A percentile compares a stretch with the other conserved stretches of the same genome.
These are phyloP conservation scores for Gynostemma pentaphyllum DNA, from an alignment of 306 rosid species.

Conservation along the genomic window DNA sequence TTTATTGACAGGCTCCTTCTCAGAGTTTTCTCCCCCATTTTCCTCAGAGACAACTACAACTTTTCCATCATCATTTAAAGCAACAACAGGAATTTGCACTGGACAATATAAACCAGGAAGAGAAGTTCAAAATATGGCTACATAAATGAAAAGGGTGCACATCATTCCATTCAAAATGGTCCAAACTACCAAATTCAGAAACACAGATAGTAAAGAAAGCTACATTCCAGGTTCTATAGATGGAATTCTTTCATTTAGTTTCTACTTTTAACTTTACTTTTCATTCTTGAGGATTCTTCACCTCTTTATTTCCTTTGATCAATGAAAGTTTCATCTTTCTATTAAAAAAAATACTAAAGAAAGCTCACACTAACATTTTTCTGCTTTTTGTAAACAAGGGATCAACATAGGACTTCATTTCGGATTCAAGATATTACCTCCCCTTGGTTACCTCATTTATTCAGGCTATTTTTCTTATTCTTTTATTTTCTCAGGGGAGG, in stretches of 20 bases:
- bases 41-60: slow-evolving; percentile 51
- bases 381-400: neutral
- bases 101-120: slow-evolving; percentile 10
- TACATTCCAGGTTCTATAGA: no score
- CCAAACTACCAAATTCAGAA: neutral
- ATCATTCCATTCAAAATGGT: neutral
- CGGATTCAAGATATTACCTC: neutral
- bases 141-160: neutral
- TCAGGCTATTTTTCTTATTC: no score
- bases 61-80: slow-evolving; percentile 70
- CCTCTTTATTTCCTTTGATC: no score
- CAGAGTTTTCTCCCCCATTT: slow-evolving; percentile 32
- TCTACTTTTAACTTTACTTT: no score
- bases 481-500: no score
- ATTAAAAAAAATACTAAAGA: neutral
- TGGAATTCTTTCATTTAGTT: no score
- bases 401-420: neutral
- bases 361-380: neutral
- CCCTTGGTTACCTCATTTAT: neutral
- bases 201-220: neutral
- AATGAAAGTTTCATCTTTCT: no score
- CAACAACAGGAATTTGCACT: slow-evolving; percentile 75
- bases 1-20: slow-evolving; percentile 48
- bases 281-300: no score
- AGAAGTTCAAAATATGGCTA: neutral